Evolutionary conservation across 2,329 filamentous ascomycete species (phyloP).

Genomic region (Paecilomyces sp.): DNA sequence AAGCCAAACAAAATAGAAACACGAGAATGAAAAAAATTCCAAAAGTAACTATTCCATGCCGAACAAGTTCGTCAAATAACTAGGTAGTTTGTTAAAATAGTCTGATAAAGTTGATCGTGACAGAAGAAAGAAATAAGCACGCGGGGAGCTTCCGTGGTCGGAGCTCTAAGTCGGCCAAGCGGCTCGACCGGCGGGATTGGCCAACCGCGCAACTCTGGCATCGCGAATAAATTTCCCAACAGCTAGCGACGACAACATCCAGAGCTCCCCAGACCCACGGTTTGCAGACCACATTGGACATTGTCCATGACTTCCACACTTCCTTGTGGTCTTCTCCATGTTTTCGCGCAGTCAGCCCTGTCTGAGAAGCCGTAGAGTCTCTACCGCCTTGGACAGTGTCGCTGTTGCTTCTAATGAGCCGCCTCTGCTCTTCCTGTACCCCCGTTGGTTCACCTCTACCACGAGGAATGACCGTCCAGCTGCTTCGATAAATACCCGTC

Average conservation of each 20-base stretch:
- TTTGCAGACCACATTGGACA: not conserved
- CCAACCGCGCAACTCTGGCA: conserved; percentile 1
- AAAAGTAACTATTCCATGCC: not conserved
- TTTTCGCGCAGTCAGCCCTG: conserved; percentile 35
- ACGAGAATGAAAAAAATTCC: not conserved
- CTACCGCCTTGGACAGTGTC: conserved; percentile 28
- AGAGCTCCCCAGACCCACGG: not conserved
- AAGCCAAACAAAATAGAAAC: not conserved
- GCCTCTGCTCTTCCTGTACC: conserved; percentile 39
- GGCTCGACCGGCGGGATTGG: not conserved
- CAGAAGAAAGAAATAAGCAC: not conserved
- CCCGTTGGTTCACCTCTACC: conserved; percentile 29
- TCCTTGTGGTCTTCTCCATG: conserved; percentile 23
- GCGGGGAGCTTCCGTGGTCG: not conserved
- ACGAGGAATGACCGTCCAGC: not conserved
- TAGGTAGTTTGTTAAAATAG: not conserved
- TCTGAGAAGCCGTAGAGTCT: conserved; percentile 32
- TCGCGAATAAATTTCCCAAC: not conserved
- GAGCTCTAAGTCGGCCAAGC: not conserved
- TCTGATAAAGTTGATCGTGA: no score
- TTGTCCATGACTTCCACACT: conserved; percentile 1
- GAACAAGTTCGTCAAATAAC: not conserved
- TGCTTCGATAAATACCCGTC: conserved; percentile 9
- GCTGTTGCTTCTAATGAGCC: conserved; percentile 32
- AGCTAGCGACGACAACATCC: not conserved